Evolutionary conservation across 2,329 filamentous ascomycete species (phyloP).

Genomic region (Paecilomyces niveus): DNA sequence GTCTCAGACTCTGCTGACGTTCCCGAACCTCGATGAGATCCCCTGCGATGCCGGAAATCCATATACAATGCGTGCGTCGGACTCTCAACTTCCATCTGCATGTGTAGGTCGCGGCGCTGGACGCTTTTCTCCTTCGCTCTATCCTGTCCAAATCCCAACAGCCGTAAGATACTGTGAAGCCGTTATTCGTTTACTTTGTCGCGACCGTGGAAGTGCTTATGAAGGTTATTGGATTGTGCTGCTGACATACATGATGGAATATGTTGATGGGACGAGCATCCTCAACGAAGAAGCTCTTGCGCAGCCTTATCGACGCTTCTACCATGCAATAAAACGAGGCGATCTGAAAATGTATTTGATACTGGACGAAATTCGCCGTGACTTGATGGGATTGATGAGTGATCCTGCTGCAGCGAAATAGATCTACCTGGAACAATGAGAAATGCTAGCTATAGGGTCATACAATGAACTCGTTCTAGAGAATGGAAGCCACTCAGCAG

Average conservation of each 20-base stretch:
- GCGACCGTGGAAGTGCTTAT: slow-evolving; percentile 7
- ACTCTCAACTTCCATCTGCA: slow-evolving; percentile 10
- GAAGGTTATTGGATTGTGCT: slow-evolving; percentile 13
- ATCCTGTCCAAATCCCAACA: slow-evolving; percentile 10
- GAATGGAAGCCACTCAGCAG: no score
- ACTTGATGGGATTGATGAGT: slow-evolving; percentile 1
- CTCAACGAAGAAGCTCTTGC: slow-evolving; percentile 11
- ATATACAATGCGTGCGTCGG: slow-evolving; percentile 11
- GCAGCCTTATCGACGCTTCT: slow-evolving; percentile 10
- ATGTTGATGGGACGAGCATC: slow-evolving; percentile 11
- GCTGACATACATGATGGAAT: slow-evolving; percentile 15
- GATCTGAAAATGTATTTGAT: slow-evolving; percentile 11
- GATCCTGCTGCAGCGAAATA: neutral
- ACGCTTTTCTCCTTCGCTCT: slow-evolving; percentile 6
- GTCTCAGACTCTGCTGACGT: slow-evolving; percentile 11
- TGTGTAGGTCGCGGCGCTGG: slow-evolving; percentile 7
- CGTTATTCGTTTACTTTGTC: slow-evolving; percentile 14
- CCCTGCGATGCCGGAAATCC: neutral
- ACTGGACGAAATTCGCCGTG: slow-evolving; percentile 9
- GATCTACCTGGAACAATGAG: no score
- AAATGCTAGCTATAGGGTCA: no score
- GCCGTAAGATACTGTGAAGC: slow-evolving; percentile 12
- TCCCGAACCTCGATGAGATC: slow-evolving; percentile 3
- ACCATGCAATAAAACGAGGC: slow-evolving; percentile 10
- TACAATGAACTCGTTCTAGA: no score